A percentile compares a stretch with the other conserved stretches of the same genome.
Evolutionary conservation across 495 filamentous ascomycete genomes (phyloP).

Genomic region (Daldinia decipiens): DNA sequence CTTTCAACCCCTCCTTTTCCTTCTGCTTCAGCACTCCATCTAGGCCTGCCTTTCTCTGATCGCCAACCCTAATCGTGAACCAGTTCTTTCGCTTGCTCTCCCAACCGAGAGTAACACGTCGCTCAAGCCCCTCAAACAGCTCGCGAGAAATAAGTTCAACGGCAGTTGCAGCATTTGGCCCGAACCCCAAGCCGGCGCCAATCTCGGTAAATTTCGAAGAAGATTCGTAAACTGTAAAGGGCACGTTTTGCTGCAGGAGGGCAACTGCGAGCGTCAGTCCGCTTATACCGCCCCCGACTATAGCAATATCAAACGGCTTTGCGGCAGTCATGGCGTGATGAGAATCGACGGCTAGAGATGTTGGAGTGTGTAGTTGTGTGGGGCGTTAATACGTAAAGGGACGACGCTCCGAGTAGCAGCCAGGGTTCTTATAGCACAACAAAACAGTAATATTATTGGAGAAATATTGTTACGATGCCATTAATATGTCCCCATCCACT

Average conservation of each 20-base stretch:
- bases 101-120: slow-evolving; percentile 50
- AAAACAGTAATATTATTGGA: not conserved
- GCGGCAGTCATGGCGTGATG: slow-evolving; percentile 13
- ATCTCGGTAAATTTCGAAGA: slow-evolving; percentile 62
- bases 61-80: slow-evolving; percentile 43
- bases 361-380: not conserved
- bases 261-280: slow-evolving; percentile 62
- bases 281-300: slow-evolving; percentile 66
- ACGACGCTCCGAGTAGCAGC: not conserved
- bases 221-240: slow-evolving; percentile 65
- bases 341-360: slow-evolving; percentile 1
- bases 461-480: not conserved
- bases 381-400: not conserved
- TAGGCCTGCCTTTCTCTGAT: slow-evolving; percentile 32
- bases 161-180: slow-evolving; percentile 66
- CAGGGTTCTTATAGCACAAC: slow-evolving; percentile 1
- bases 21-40: slow-evolving; percentile 35
- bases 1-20: slow-evolving; percentile 37
- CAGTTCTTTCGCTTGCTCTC: slow-evolving; percentile 22
- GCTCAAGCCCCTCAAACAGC: slow-evolving; percentile 52
- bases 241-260: slow-evolving; percentile 54
- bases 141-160: slow-evolving; percentile 63
- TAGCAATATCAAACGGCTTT: slow-evolving; percentile 57
- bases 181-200: slow-evolving; percentile 71
- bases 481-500: not conserved